Conservation (phyloP, 192 early-diverging fungal genomes). For the Umbelopsis isabellina region DNA sequence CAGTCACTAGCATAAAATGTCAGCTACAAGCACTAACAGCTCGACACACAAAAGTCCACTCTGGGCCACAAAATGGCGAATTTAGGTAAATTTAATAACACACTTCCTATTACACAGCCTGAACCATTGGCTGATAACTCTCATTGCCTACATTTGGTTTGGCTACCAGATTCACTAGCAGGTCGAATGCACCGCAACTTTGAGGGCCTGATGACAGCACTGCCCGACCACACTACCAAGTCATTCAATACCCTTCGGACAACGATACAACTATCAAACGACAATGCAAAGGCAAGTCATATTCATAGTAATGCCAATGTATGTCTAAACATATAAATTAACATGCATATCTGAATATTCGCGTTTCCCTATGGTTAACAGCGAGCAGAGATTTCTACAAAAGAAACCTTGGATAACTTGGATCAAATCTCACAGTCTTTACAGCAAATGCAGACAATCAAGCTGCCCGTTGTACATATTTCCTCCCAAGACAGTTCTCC, state of each 20-base stretch:
- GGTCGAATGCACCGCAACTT: slow-evolving; percentile 1
- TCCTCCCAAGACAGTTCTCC: not conserved
- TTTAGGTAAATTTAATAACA: not conserved
- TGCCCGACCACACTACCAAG: slow-evolving; percentile 2
- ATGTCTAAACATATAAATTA: not conserved
- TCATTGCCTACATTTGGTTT: too few species aligned
- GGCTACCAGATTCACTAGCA: not conserved
- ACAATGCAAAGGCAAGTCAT: not conserved
- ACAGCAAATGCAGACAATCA: not conserved
- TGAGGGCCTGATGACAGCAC: not conserved
- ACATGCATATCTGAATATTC: not conserved
- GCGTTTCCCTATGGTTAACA: not conserved
- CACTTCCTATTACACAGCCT: not conserved
- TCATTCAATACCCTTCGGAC: not conserved
- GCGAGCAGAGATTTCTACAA: not conserved
- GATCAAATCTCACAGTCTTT: not conserved
- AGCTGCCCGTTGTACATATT: not conserved
- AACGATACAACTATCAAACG: not conserved
- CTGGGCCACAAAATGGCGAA: too few species aligned
- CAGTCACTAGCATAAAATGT: not conserved
- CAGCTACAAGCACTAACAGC: not conserved
- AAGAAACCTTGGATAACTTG: slow-evolving; percentile 9
- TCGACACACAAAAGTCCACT: not conserved
- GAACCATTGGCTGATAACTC: too few species aligned
- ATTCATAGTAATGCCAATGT: too few species aligned